Evolutionary conservation across 257 asterid species (phyloP), one percentile per base, ranked within the genome.

Genomic region (Lycium barbarum): DNA sequence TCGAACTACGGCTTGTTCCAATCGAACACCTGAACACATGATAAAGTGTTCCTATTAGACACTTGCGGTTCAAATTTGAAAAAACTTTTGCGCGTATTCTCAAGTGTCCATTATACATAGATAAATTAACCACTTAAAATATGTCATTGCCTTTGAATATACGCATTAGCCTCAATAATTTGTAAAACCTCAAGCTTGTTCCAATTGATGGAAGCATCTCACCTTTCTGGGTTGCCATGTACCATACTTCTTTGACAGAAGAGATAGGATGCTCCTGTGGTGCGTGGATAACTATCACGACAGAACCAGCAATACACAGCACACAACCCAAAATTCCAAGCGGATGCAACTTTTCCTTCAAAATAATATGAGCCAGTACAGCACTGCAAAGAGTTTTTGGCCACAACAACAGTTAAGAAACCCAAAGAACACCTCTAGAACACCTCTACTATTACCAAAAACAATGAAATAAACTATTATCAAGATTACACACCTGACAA

Each of bases 151-250:
- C 33, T 26, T 26, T 26, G 33, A 26, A 26, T 26, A 26, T 26
- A 26, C 33, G 33, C 33, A 26, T 26, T 26, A 26, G 33, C 33
- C 33, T 26, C 33, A 26, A 26, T 26, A 26, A 26, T 26, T 26
- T 26, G 33, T 26, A 26, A 26, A 26, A 26, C 33, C 33, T 26
- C 33, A 26, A 26, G 33, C 33, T 26, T 26, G 33, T 26, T 26
- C 33, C 45, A 4, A 40, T 6, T 40, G 6, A 78, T 22, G 62
- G 47, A 9, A 51, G 49, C 49, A 80, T 85, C 87, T 55, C 85
- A 95, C 98, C 89, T 35, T 93, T 89, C 82, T 95, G 98, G 40
- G 93, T 92, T 47, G 99, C 99, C 98, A 94, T 91, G 78, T 20
- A 84, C 97, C 98, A 94, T 85, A 95, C 88, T 90, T 94, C 95